phyloP scores from a whole-genome alignment of 2,329 filamentous ascomycete genomes.

The Myriosclerotinia scirpicola region DNA sequence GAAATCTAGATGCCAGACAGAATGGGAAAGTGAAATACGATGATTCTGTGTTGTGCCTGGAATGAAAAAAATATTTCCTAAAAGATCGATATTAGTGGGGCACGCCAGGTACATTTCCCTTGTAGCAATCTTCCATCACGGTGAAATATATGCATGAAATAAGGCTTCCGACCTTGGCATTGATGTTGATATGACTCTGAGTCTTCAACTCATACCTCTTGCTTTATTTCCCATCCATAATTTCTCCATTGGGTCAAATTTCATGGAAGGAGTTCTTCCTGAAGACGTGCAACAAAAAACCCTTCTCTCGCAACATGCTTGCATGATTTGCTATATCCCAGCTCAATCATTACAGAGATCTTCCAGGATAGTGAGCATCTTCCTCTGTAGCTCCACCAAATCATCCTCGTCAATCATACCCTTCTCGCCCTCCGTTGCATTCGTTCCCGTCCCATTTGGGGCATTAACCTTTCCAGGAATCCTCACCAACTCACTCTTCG shows the following conservation, averaged over 20 bases:
- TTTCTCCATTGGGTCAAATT: conserved; percentile 19
- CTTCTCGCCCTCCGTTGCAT: conserved; percentile 30
- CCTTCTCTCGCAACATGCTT: conserved; percentile 12
- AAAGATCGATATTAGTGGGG: conserved; percentile 1
- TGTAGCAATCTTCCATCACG: conserved; percentile 19
- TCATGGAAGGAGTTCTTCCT: conserved; percentile 24
- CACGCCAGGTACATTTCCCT: background rate
- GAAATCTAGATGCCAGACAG: background rate
- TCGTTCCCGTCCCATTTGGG: conserved; percentile 16
- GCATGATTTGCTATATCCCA: background rate
- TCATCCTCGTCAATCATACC: conserved; percentile 44
- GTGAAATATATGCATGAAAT: conserved; percentile 21
- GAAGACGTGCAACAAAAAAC: conserved; percentile 25
- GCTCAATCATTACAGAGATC: conserved; percentile 47
- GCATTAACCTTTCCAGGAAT: conserved; percentile 37
- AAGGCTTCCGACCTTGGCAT: conserved; percentile 11
- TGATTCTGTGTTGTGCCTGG: background rate
- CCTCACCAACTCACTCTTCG: conserved; percentile 46
- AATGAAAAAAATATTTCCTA: background rate
- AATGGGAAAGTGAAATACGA: background rate
- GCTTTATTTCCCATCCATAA: background rate
- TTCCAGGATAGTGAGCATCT: conserved; percentile 51
- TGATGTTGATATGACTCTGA: conserved; percentile 5
- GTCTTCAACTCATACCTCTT: background rate
- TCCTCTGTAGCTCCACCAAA: conserved; percentile 46